Evolutionary conservation across 176 grass and related monocot species (phyloP).

Genomic region (Rhynchospora tenuis): DNA sequence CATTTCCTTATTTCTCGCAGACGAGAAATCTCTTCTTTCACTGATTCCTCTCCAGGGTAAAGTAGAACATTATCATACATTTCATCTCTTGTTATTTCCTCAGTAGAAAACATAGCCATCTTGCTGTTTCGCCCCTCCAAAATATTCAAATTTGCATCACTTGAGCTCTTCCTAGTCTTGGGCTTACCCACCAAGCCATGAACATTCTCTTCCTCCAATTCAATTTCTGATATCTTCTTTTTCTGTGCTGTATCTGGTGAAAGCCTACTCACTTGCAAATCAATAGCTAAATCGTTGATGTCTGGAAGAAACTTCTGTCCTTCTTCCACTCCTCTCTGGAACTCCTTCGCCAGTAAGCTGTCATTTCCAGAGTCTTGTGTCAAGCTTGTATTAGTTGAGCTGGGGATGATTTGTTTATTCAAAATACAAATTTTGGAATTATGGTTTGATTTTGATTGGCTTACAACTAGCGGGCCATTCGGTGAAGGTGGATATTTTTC

Average conservation of each 20-base stretch:
- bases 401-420: not conserved
- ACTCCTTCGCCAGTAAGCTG: constrained; percentile 24
- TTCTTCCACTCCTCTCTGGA: constrained; percentile 33
- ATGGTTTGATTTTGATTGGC: not conserved
- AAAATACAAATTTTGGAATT: not conserved
- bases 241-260: constrained; percentile 7
- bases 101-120: constrained; percentile 13
- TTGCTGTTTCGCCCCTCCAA: constrained; percentile 35
- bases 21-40: constrained; percentile 13
- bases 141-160: constrained; percentile 15
- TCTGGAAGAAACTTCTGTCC: constrained; percentile 29
- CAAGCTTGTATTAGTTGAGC: not conserved
- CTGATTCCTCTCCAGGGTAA: constrained; percentile 8
- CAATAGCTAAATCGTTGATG: constrained; percentile 37
- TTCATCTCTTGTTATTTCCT: constrained; percentile 30
- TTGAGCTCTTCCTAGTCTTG: constrained; percentile 14
- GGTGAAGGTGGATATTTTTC: constrained; percentile 16
- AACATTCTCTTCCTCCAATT: not conserved
- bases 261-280: constrained; percentile 9
- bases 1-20: constrained; percentile 30
- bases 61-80: constrained; percentile 38
- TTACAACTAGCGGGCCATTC: not conserved
- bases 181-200: not conserved
- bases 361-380: not conserved
- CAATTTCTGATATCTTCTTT: not conserved